Evolutionary conservation across 2,329 filamentous ascomycete genomes (phyloP).

Genomic region (Fusarium albosuccineum): DNA sequence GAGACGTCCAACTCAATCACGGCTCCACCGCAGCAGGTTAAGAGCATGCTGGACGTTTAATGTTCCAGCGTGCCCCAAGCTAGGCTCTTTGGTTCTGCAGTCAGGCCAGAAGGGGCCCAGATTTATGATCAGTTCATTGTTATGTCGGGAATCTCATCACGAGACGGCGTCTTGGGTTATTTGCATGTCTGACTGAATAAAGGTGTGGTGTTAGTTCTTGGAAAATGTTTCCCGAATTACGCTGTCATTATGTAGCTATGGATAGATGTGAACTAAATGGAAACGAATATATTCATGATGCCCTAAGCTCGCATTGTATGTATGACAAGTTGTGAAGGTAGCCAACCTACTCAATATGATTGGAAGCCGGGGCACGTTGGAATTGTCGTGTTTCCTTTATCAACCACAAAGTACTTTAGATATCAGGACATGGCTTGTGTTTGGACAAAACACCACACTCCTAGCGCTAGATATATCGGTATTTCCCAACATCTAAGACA

Average conservation of each 20-base stretch:
- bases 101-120: neutral
- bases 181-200: constrained; percentile 22
- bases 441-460: too few relatives aligned
- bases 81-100: neutral
- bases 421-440: too few relatives aligned
- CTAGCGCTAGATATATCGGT: too few relatives aligned
- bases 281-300: constrained; percentile 34
- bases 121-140: constrained; percentile 14
- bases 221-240: neutral
- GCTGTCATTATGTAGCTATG: constrained; percentile 4
- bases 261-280: constrained; percentile 26
- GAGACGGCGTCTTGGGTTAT: constrained; percentile 24
- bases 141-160: constrained; percentile 20
- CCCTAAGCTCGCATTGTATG: neutral
- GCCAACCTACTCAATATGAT: too few relatives aligned
- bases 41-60: constrained; percentile 70
- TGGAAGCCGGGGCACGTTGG: too few relatives aligned
- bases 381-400: too few relatives aligned
- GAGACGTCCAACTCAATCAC: constrained; percentile 61
- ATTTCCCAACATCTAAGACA: too few relatives aligned
- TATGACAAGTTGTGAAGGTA: too few relatives aligned
- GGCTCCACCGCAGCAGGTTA: constrained; percentile 66
- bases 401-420: too few relatives aligned
- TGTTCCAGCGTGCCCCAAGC: neutral
- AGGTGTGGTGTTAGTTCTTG: constrained; percentile 11